Evolutionary conservation across 2,329 filamentous ascomycete genomes (phyloP).

Genomic region (Cytospora piceicola): DNA sequence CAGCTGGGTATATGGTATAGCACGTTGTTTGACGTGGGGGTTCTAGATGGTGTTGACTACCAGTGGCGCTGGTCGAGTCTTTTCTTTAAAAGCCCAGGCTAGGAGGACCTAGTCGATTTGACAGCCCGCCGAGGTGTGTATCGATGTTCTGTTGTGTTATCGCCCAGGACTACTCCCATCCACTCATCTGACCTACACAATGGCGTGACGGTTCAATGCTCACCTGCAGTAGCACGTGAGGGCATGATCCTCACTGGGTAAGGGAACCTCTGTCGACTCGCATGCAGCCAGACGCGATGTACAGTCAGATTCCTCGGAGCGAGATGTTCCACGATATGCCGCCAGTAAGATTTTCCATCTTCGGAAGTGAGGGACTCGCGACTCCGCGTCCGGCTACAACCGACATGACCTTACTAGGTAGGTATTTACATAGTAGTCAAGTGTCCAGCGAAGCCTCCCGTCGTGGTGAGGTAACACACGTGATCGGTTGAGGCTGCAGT

Average conservation of each 20-base stretch:
- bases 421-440: neutral
- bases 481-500: conserved; percentile 19
- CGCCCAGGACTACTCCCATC: conserved; percentile 3
- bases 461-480: conserved; percentile 16
- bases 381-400: neutral
- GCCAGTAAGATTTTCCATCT: neutral
- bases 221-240: conserved; percentile 10
- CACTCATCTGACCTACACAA: conserved; percentile 23
- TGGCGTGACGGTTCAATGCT: conserved; percentile 13
- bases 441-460: conserved; percentile 1
- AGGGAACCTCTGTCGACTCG: conserved; percentile 3
- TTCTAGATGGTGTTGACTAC: conserved; percentile 5
- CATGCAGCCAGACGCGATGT: conserved; percentile 4
- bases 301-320: neutral
- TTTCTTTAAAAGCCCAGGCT: neutral
- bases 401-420: neutral
- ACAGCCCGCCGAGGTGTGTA: neutral
- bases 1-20: conserved; percentile 16
- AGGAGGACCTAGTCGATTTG: neutral
- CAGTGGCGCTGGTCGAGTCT: conserved; percentile 9
- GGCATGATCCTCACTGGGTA: conserved; percentile 23
- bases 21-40: conserved; percentile 25
- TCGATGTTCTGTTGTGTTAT: neutral
- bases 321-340: conserved; percentile 2
- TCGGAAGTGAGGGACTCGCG: neutral